phyloP scores from a whole-genome alignment of 2,329 filamentous ascomycete species.

The Penicillium sp. region DNA sequence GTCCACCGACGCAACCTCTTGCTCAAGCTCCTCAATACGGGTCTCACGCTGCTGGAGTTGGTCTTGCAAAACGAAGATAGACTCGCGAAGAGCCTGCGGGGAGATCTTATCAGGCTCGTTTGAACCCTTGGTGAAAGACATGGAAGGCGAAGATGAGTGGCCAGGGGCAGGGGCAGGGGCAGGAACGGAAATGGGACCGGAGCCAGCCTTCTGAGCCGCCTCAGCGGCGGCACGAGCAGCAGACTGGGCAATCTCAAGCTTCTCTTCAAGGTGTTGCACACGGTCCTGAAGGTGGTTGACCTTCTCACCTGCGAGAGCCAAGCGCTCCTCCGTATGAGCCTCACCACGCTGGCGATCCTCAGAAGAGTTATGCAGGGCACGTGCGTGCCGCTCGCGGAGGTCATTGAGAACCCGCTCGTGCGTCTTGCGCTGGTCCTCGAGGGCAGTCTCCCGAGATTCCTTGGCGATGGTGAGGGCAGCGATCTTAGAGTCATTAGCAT shows the following conservation, averaged over 20 bases:
- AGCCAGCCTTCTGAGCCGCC: constrained; percentile 63
- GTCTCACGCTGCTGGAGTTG: constrained; percentile 93
- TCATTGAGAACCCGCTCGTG: constrained; percentile 76
- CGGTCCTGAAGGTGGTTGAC: constrained; percentile 83
- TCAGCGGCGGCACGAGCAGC: constrained; percentile 80
- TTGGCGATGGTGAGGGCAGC: constrained; percentile 57
- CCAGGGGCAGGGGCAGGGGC: constrained; percentile 35
- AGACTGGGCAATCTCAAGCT: constrained; percentile 84
- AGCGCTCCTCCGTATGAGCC: constrained; percentile 74
- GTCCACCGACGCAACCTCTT: constrained; percentile 67
- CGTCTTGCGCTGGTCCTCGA: constrained; percentile 61
- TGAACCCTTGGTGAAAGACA: constrained; percentile 44
- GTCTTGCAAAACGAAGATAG: constrained; percentile 93
- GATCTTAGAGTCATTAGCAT: constrained; percentile 70
- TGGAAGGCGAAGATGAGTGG: constrained; percentile 50
- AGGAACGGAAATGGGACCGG: constrained; percentile 33
- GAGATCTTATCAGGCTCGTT: constrained; percentile 82
- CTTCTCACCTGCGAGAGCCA: constrained; percentile 81
- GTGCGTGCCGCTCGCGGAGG: constrained; percentile 71
- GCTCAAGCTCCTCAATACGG: constrained; percentile 83
- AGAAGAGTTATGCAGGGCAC: constrained; percentile 68
- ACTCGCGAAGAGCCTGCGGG: constrained; percentile 90
- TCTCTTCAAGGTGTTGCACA: constrained; percentile 81
- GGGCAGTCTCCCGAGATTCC: constrained; percentile 54
- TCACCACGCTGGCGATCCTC: constrained; percentile 84